Evolutionary conservation across 768 basidiomycete species (phyloP), one percentile per base, ranked within the genome.

Genomic region (Suillus tomentosus): DNA sequence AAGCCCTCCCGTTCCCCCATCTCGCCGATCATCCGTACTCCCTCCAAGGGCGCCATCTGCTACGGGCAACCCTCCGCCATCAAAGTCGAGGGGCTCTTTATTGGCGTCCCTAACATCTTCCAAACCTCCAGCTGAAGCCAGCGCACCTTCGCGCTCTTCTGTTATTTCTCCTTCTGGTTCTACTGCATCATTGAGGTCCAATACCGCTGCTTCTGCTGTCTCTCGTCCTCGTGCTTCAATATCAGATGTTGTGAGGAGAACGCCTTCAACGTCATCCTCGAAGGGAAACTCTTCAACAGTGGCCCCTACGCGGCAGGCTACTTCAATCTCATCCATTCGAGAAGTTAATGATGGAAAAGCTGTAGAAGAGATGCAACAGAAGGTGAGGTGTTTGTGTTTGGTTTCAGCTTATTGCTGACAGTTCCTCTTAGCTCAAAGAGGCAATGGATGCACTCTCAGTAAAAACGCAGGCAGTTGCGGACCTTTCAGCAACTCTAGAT

Each of bases 261-360:
- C 84, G 8, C 76, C 77, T 42, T 67, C 78, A 31, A 74, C 77
- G 31, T 77, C 84, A 27, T 58, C 57, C 11, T 42, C 27, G 57
- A 79, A 81, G 40, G 77, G 79, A 63, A 85, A 77, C 69, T 64
- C 84, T 43, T 69, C 78, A 14, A 69, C 67, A 19, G 57, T 61
- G 24, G 54, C 65, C 22, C 71, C 85, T 48, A 73, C 83, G 62
- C 81, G 84, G 19, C 74, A 84, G 36, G 70, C 84, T 45, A 78
- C 81, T 31, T 92, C 91, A 15, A 86, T 92, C 56, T 83, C 89
- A n/a, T 91, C 91, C 10, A 87, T 92, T 64, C 83, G 81, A 64
- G 92, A 92, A 69, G 79, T 88, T 19, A 85, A 87, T 66, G 87
- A 87, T 67, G 78, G 76, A n/a, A 85, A 84, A 69, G 82, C 75